Conservation (phyloP, 495 filamentous ascomycete species). For the Tuber calosporum region DNA sequence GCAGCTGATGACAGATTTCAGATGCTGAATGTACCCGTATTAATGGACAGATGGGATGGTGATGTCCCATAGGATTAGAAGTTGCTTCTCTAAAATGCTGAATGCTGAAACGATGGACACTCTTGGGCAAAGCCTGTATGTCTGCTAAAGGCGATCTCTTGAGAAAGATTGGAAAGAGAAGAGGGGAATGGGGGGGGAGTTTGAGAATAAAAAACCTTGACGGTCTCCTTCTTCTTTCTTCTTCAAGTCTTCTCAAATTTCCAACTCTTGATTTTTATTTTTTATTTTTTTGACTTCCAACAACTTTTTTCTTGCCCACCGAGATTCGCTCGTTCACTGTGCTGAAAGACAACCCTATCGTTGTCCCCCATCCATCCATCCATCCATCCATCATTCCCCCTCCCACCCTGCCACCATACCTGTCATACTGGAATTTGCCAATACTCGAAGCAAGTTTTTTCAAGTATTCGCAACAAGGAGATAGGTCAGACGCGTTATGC, state of each 20-base stretch:
- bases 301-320: constrained; percentile 14
- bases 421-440: not conserved
- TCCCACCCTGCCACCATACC: constrained; percentile 11
- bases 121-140: not conserved
- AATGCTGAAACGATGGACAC: not conserved
- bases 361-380: constrained; percentile 4
- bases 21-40: not conserved
- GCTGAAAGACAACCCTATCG: constrained; percentile 11
- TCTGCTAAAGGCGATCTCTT: constrained; percentile 19
- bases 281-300: not conserved
- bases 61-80: not conserved
- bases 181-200: constrained; percentile 14
- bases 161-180: constrained; percentile 27
- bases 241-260: not conserved
- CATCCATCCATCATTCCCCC: constrained; percentile 5
- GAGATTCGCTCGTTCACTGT: constrained; percentile 11
- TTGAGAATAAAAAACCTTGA: constrained; percentile 26
- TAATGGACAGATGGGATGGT: not conserved
- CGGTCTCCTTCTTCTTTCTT: constrained; percentile 23
- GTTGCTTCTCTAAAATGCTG: not conserved
- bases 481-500: constrained; percentile 34
- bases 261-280: not conserved
- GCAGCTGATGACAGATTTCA: not conserved
- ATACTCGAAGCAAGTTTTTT: constrained; percentile 33
- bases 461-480: constrained; percentile 28